These are phyloP conservation scores for Cryptococcus sp. DNA, from an alignment of 1,284 basidiomycete genomes.

Conservation along the genomic window DNA sequence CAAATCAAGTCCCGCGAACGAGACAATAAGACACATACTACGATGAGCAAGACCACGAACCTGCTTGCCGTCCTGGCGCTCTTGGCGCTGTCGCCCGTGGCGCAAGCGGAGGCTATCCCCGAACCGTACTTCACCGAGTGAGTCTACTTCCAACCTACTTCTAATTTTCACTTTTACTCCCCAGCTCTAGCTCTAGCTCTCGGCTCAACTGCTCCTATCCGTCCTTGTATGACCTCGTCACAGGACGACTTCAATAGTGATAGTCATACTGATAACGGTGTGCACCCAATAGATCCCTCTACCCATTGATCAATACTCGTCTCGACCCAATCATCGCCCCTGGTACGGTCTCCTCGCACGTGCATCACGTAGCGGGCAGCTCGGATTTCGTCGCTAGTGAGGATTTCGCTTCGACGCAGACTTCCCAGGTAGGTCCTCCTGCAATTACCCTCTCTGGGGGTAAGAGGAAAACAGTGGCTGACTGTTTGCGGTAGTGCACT, in stretches of 20 bases:
- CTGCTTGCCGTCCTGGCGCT: no score
- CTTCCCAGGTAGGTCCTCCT: slow-evolving; percentile 11
- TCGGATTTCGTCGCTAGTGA: slow-evolving; percentile 33
- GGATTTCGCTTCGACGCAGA: slow-evolving; percentile 30
- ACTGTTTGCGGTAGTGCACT: slow-evolving; percentile 11
- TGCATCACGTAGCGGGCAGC: slow-evolving; percentile 52
- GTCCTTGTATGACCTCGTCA: no score
- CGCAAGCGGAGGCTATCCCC: no score
- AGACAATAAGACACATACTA: no score
- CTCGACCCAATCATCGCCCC: slow-evolving; percentile 52
- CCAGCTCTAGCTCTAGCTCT: no score
- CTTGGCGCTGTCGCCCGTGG: no score
- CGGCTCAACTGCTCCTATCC: no score
- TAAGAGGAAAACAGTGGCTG: not conserved
- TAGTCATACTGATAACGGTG: no score
- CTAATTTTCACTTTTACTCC: not conserved
- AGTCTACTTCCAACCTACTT: not conserved
- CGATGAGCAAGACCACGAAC: no score
- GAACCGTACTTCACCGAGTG: slow-evolving; percentile 4
- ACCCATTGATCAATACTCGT: slow-evolving; percentile 79
- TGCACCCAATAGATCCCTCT: slow-evolving; percentile 3
- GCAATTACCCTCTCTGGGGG: not conserved
- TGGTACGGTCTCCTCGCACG: slow-evolving; percentile 44
- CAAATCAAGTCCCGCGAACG: no score
- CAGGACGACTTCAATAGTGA: no score